Base-by-base conservation (phyloP, 2,329 filamentous ascomycete species). In the Fusarium sp. region DNA sequence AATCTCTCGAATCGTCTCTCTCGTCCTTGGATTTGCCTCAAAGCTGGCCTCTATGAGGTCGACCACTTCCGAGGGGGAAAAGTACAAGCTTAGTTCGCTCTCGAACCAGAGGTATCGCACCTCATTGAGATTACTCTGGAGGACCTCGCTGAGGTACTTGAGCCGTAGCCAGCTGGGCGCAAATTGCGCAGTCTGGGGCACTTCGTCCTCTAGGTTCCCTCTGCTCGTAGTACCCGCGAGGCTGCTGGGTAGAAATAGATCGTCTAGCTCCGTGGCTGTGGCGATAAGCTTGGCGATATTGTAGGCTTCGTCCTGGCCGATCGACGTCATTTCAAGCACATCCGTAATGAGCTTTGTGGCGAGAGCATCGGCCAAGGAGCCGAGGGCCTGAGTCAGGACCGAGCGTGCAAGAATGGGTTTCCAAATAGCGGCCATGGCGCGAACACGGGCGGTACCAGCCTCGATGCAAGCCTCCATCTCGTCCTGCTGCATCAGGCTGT, bases 81-180 rank as follows among this genome's bases (percentile, higher is more conserved):
- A 91, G 76, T 91, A 90, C 39, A 91, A 76, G 67, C 89, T 90
- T 43, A 92, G 80, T 76, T 91, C 89, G 77, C 89, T 89, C 67
- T 92, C 89, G 73, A 87, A 84, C 90, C 90, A 92, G 39, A 92
- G 78, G 67, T 83, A 91, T 61, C 83, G 84, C 60, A 92, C 87
- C 66, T 91, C 90, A 66, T 86, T 87, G 56, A 91, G 81, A 73
- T 91, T 91, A 71, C 89, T 90, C 80, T 92, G 89, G 69, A 92
- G 81, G 30, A 91, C 86, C 76, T 91, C 87, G 66, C 86, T 87
- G 16, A 92, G 81, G 71, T 88, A 91, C 78, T 91, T 89, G 63
- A 92, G 83, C 51, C 89, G 85, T 62, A 91, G 81, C 90, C 90
- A 92, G 51, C 84, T 85, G 3, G 84, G 82, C 5, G 88, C 88